Evolutionary conservation across 2,329 filamentous ascomycete species (phyloP).

Genomic region (Pseudocercospora eumusae): DNA sequence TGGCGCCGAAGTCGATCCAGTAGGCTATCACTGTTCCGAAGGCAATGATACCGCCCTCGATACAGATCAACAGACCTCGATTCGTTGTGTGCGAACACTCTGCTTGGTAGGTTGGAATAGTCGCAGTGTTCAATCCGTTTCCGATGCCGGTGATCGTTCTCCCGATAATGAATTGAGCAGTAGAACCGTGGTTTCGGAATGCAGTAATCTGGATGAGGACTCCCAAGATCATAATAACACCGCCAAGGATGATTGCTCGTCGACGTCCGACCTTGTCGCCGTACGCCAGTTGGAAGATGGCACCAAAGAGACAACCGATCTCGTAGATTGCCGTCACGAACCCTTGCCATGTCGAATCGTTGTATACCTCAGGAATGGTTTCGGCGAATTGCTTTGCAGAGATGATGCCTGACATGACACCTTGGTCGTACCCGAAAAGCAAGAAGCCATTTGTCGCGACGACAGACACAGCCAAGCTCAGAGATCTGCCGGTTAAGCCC

Average conservation of each 20-base stretch:
- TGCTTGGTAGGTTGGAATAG: slow-evolving; percentile 57
- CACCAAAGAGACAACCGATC: slow-evolving; percentile 51
- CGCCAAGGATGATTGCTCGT: slow-evolving; percentile 47
- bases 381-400: slow-evolving; percentile 15
- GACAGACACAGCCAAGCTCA: slow-evolving; percentile 61
- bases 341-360: slow-evolving; percentile 49
- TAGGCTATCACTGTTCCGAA: slow-evolving; percentile 55
- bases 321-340: slow-evolving; percentile 57
- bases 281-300: slow-evolving; percentile 42
- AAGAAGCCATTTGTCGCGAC: slow-evolving; percentile 60
- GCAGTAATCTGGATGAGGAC: slow-evolving; percentile 45
- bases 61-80: slow-evolving; percentile 62
- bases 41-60: slow-evolving; percentile 56
- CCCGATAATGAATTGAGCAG: slow-evolving; percentile 56
- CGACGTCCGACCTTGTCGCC: slow-evolving; percentile 49
- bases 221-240: slow-evolving; percentile 47
- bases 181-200: slow-evolving; percentile 38
- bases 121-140: slow-evolving; percentile 59
- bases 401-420: slow-evolving; percentile 42
- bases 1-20: slow-evolving; percentile 52
- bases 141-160: slow-evolving; percentile 56
- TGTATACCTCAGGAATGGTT: slow-evolving; percentile 10
- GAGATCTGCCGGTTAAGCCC: slow-evolving; percentile 59
- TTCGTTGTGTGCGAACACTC: slow-evolving; percentile 58
- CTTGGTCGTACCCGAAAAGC: slow-evolving; percentile 26